A percentile compares a stretch with the other conserved stretches of the same genome.
Conservation (phyloP, 2,329 filamentous ascomycete genomes). For the Aphanoascus verrucosus region DNA sequence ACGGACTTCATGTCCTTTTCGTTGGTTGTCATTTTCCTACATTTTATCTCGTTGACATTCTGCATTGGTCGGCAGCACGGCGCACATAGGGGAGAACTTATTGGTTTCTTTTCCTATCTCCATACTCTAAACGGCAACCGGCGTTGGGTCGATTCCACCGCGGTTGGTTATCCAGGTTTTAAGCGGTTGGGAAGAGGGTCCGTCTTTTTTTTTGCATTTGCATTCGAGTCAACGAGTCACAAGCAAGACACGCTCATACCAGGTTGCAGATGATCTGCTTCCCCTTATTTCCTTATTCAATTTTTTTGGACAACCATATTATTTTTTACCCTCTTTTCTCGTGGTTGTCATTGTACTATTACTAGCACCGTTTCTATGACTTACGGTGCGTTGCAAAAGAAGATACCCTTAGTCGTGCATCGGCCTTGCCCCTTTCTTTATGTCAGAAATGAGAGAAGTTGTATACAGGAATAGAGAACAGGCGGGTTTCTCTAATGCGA, state of each 20-base stretch:
- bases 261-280: no score
- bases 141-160: neutral
- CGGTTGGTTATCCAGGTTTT: neutral
- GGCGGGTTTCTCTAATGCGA: neutral
- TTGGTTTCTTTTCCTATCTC: neutral
- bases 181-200: neutral
- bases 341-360: no score
- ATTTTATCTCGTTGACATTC: neutral
- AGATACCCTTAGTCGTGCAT: constrained; percentile 11
- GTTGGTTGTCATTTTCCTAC: neutral
- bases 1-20: neutral
- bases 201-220: neutral
- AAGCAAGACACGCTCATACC: neutral
- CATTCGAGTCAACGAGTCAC: neutral
- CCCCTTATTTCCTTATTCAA: no score
- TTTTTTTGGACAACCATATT: neutral
- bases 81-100: neutral
- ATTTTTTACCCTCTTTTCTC: neutral
- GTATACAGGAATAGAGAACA: neutral
- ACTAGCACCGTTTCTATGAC: neutral
- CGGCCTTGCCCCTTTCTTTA: neutral
- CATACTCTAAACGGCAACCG: neutral
- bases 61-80: neutral
- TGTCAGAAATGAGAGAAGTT: neutral
- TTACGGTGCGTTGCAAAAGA: neutral